Conservation (phyloP, 108 stramenopile species). For the Cylindrotheca fusiformis region DNA sequence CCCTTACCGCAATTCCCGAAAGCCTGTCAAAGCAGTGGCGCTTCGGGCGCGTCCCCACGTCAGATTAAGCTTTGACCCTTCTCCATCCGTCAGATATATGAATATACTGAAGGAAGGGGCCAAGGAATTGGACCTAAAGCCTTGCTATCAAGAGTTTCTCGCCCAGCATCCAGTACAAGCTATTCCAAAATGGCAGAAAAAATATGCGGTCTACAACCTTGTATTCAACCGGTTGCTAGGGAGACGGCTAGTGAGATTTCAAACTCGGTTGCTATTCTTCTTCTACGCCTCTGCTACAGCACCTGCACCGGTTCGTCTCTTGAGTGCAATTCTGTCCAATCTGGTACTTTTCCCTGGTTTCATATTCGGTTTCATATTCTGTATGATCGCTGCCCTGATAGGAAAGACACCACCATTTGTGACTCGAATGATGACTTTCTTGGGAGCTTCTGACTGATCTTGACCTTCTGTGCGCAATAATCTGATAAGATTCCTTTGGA, state of each 20-base stretch:
- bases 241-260: constrained; percentile 15
- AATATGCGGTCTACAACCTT: constrained; percentile 28
- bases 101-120: constrained; percentile 46
- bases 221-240: constrained; percentile 23
- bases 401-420: constrained; percentile 8
- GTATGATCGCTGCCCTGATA: neutral
- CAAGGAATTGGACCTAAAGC: constrained; percentile 37
- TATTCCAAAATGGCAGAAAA: constrained; percentile 19
- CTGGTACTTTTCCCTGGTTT: constrained; percentile 33
- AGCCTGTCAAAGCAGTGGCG: constrained; percentile 49
- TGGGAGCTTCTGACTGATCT: neutral
- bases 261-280: constrained; percentile 29
- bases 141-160: constrained; percentile 47
- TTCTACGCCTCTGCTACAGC: constrained; percentile 20
- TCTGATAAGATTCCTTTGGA: too few species aligned
- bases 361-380: constrained; percentile 20
- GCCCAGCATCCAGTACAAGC: constrained; percentile 37
- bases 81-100: constrained; percentile 53
- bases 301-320: neutral
- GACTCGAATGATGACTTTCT: constrained; percentile 7
- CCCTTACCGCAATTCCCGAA: constrained; percentile 25
- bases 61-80: constrained; percentile 34
- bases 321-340: constrained; percentile 13
- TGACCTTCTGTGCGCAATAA: too few species aligned
- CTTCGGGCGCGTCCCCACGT: constrained; percentile 39